Evolutionary conservation across 768 basidiomycete genomes (phyloP), one percentile per base, ranked within the genome.

Genomic region (Pulveroboletus sp.): DNA sequence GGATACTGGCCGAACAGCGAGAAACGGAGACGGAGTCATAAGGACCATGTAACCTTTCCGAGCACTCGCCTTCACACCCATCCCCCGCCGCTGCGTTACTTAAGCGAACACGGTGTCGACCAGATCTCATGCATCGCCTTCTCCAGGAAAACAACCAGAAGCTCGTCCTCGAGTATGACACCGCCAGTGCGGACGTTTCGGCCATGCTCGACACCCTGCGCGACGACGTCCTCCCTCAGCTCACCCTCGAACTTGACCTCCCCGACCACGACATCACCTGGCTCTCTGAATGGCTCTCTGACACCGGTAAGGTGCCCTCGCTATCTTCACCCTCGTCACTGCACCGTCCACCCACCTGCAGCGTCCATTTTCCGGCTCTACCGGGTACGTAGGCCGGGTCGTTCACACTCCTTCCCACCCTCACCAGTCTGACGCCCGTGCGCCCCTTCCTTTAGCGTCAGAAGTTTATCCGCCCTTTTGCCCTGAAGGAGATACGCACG

Each of bases 281-380:
- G 78, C 77, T 79, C 26, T 71, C 65, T 33, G 76, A 79, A 62
- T 89, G 84, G 84, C 66, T 87, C 30, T 68, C 72, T 28, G 86
- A 89, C 71, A 77, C 76, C 40, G 71, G 86, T 87, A 72, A 60
- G 80, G 73, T 18, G 42, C 13, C 37, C 15, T 14, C n/a, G 15
- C 21, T n/a, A 21, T 21, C 6, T n/a, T 4, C 1, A 3, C 24
- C 18, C 9, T 27, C 24, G 18, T 43, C 17, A n/a, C 26, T 32
- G 33, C 26, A 54, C n/a, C 24, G 24, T 27, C 11, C 21, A 45
- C n/a, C 27, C 17, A 9, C 32, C 8, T 21, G 13, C 42, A 83
- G 81, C 68, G 43, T 73, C 80, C 28, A 65, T 82, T 33, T 83
- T 82, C 66, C 82, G 81, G 63, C 76, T 84, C 48, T 72, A 78